These are phyloP conservation scores for Boletales sp. DNA, from an alignment of 768 basidiomycete genomes.

Conservation along the genomic window DNA sequence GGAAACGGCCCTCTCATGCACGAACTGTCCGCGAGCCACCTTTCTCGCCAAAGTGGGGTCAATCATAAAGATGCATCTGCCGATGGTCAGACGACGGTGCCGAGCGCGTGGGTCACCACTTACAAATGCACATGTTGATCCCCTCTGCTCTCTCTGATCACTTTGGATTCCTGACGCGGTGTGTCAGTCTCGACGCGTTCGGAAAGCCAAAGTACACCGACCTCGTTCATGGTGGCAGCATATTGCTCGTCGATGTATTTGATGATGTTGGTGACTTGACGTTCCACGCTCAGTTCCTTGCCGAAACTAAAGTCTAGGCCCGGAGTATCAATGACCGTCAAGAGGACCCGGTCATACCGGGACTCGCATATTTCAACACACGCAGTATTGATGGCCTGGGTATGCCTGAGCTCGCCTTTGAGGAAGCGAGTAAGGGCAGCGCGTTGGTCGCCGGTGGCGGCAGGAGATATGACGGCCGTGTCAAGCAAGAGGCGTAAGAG, in stretches of 20 bases:
- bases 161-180: slow-evolving; percentile 72
- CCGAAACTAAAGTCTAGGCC: slow-evolving; percentile 75
- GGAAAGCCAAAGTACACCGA: slow-evolving; percentile 22
- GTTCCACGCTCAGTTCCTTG: slow-evolving; percentile 72
- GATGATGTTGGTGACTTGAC: slow-evolving; percentile 69
- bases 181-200: background rate
- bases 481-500: slow-evolving; percentile 76
- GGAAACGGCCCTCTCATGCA: slow-evolving; percentile 58
- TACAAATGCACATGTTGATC: slow-evolving; percentile 90
- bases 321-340: slow-evolving; percentile 84
- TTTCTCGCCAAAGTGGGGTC: slow-evolving; percentile 67
- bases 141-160: slow-evolving; percentile 80
- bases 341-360: slow-evolving; percentile 70
- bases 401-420: slow-evolving; percentile 55
- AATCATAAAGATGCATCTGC: slow-evolving; percentile 81
- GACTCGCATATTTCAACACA: slow-evolving; percentile 83
- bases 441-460: slow-evolving; percentile 72
- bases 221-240: slow-evolving; percentile 86
- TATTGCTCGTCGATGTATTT: slow-evolving; percentile 80
- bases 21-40: slow-evolving; percentile 46
- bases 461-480: slow-evolving; percentile 78
- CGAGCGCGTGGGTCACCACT: slow-evolving; percentile 25
- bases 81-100: slow-evolving; percentile 12
- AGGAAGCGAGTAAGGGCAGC: slow-evolving; percentile 63
- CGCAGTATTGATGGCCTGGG: slow-evolving; percentile 61